A percentile compares a stretch with the other conserved stretches of the same genome.
Conservation (phyloP, 2,329 filamentous ascomycete genomes). For the Aspergillus terreus region DNA sequence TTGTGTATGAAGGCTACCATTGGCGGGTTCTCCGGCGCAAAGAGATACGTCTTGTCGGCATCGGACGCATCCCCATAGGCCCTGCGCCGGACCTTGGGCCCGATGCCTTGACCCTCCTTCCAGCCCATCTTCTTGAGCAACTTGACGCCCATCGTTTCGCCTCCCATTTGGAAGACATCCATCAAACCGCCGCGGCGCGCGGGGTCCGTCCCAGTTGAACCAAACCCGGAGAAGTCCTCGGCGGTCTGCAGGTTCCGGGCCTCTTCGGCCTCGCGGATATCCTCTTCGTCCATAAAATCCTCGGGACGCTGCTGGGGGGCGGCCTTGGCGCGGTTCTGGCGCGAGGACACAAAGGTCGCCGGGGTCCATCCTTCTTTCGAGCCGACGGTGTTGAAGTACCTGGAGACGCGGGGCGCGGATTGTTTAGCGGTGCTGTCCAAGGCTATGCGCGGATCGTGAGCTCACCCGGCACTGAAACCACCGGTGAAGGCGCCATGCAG, state of each 20-base stretch:
- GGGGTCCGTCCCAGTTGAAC: conserved; percentile 58
- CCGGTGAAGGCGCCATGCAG: conserved; percentile 96
- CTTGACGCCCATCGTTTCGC: conserved; percentile 83
- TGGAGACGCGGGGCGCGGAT: conserved; percentile 36
- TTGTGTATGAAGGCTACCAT: conserved; percentile 54
- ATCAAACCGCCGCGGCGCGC: conserved; percentile 56
- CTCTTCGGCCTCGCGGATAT: conserved; percentile 81
- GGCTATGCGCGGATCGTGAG: conserved; percentile 27
- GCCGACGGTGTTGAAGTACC: conserved; percentile 96
- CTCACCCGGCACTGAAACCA: conserved; percentile 91
- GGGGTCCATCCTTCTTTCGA: conserved; percentile 98
- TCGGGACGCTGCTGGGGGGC: conserved; percentile 66
- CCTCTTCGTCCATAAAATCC: conserved; percentile 98
- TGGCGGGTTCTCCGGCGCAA: conserved; percentile 75
- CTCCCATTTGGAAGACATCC: conserved; percentile 67
- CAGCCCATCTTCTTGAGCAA: conserved; percentile 91
- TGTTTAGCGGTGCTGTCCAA: conserved; percentile 31
- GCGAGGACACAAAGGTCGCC: conserved; percentile 85
- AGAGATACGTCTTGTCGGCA: conserved; percentile 61
- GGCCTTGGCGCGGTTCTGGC: conserved; percentile 71
- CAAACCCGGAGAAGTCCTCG: conserved; percentile 71
- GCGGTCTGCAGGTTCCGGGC: conserved; percentile 69
- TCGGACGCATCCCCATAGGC: conserved; percentile 60
- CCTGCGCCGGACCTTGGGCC: conserved; percentile 74
- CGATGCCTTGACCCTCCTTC: conserved; percentile 89